A percentile compares a stretch with the other conserved stretches of the same genome.
Conservation (phyloP, 768 basidiomycete species). For the Lentinula guzmanii region DNA sequence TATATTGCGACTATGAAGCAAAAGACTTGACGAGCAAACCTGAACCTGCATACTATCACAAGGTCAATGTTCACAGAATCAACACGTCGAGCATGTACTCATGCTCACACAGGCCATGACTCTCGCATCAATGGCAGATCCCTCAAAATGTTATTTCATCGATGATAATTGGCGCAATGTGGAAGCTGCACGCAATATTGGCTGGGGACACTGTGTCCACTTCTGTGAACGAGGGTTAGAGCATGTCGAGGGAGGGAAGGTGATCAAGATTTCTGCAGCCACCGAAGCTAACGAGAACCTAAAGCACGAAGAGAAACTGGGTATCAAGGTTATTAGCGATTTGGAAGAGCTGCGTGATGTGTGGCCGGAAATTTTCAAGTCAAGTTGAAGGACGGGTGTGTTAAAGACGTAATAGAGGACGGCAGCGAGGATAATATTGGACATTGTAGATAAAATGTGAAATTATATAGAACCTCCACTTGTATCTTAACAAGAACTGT, state of each 20-base stretch:
- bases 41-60: slow-evolving; percentile 61
- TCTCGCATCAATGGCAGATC: slow-evolving; percentile 54
- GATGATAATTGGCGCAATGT: slow-evolving; percentile 75
- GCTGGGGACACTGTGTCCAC: slow-evolving; percentile 73
- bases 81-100: background rate
- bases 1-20: slow-evolving; percentile 72
- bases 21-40: slow-evolving; percentile 77
- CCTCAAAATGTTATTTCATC: slow-evolving; percentile 69
- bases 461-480: too few relatives aligned
- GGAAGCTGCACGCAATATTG: slow-evolving; percentile 52
- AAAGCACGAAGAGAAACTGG: slow-evolving; percentile 25
- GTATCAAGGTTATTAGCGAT: slow-evolving; percentile 46
- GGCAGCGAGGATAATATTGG: too few relatives aligned
- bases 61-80: slow-evolving; percentile 29
- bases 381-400: background rate
- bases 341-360: slow-evolving; percentile 63
- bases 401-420: too few relatives aligned
- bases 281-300: slow-evolving; percentile 23
- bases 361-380: slow-evolving; percentile 71
- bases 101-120: slow-evolving; percentile 49
- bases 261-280: slow-evolving; percentile 32
- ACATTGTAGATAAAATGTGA: too few relatives aligned
- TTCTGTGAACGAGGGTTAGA: slow-evolving; percentile 68
- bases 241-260: slow-evolving; percentile 55
- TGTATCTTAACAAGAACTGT: too few relatives aligned